Evolutionary conservation across 2,329 filamentous ascomycete genomes (phyloP), one percentile per base, ranked within the genome.

Genomic region (Fusarium goolgardi): DNA sequence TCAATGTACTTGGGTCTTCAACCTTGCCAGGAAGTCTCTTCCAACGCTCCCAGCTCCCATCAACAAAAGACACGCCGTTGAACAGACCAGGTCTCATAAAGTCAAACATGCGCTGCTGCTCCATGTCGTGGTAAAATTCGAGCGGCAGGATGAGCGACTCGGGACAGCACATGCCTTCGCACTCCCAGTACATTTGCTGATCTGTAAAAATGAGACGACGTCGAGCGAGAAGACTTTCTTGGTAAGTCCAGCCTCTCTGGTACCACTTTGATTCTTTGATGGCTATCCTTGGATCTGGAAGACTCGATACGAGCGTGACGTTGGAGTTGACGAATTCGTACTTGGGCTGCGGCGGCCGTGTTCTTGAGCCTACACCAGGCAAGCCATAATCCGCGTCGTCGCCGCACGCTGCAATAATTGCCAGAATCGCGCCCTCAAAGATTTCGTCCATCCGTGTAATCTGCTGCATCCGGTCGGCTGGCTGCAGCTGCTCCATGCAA

Each of bases 121-220:
- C 73, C 49, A 59, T 57, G 23, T 78, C 74, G 45, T 79, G 74
- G 41, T 78, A 76, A n/a, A 73, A 70, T 10, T 74, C 67, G 1
- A 79, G 62, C 0, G 77, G 77, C 12, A 79, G 49, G 2, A 76
- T 65, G 2, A 79, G 62, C 5, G 76, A 75, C 52, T 80, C 78
- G 1, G 77, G 77, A 53, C 77, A 79, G 8, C 75, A 72, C 78
- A 79, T 79, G 46, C 76, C 77, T 41, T 71, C 77, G 39, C 79
- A 81, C 39, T 81, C 77, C 73, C 78, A 81, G 54, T 79, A 80
- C 72, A 79, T 77, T 56, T 81, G 77, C 34, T 77, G 71, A n/a
- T 77, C 73, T 7, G 79, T 80, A 34, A 81, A 81, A 39, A 80
- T 72, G 10, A 81, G 75, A 4, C 79, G 73, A 15, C 79, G 75